phyloP scores from a whole-genome alignment of 768 basidiomycete species.

The Russula lepida region DNA sequence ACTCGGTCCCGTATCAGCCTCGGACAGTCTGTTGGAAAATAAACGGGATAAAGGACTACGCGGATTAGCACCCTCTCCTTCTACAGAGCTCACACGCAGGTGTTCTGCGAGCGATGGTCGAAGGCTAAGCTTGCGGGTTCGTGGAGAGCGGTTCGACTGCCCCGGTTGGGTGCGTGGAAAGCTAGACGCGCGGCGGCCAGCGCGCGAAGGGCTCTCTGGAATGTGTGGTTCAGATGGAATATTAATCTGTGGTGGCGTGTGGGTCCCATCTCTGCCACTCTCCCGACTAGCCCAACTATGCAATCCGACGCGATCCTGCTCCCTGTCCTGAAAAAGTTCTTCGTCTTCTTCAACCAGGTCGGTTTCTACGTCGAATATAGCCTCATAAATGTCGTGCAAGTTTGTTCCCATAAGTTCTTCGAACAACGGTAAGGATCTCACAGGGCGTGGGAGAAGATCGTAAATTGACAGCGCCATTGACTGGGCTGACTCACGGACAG shows the following conservation, averaged over 20 bases:
- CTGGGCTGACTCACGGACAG: conserved; percentile 43
- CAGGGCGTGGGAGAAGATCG: conserved; percentile 56
- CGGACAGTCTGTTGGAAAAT: conserved; percentile 28
- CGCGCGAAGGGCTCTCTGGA: background rate
- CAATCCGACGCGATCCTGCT: conserved; percentile 29
- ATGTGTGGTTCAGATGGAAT: background rate
- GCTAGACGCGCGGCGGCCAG: conserved; percentile 19
- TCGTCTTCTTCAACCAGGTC: conserved; percentile 28
- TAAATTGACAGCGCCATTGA: conserved; percentile 50
- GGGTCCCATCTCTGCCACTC: background rate
- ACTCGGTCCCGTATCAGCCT: conserved; percentile 15
- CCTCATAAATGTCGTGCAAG: conserved; percentile 60
- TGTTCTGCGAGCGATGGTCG: conserved; percentile 19
- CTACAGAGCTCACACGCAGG: conserved; percentile 21
- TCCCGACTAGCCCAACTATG: conserved; percentile 21
- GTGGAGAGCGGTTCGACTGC: conserved; percentile 23
- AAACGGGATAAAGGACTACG: conserved; percentile 45
- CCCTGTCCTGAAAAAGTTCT: conserved; percentile 42
- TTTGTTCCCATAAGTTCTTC: conserved; percentile 71
- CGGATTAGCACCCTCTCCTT: conserved; percentile 24
- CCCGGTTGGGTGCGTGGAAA: conserved; percentile 21
- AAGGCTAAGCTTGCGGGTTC: conserved; percentile 24
- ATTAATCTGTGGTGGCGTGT: background rate
- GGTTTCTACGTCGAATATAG: conserved; percentile 67
- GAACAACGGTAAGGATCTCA: conserved; percentile 66